A percentile compares a stretch with the other conserved stretches of the same genome.
Evolutionary conservation across 2,329 filamentous ascomycete species (phyloP).

Genomic region (Penicillium sp.): DNA sequence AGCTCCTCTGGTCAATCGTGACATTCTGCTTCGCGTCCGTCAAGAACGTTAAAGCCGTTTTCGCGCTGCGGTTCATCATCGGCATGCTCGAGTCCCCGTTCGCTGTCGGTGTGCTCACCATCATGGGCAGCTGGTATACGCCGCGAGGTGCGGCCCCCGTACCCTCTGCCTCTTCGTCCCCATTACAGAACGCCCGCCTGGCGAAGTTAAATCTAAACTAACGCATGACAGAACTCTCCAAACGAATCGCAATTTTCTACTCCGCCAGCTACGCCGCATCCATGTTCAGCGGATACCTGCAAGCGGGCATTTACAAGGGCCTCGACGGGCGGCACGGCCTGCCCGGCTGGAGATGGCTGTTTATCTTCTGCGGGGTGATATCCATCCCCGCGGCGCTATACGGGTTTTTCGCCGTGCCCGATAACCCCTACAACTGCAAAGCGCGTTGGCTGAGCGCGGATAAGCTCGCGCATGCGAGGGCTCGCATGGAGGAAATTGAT

Average conservation of each 20-base stretch:
- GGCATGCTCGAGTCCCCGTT: constrained; percentile 1
- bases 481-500: not conserved
- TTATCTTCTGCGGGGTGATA: constrained; percentile 46
- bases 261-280: constrained; percentile 35
- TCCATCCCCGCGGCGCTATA: constrained; percentile 42
- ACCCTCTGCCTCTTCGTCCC: too few species aligned
- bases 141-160: not conserved
- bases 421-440: constrained; percentile 39
- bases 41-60: constrained; percentile 1
- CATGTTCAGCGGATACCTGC: constrained; percentile 38
- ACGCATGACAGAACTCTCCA: constrained; percentile 26
- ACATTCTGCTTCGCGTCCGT: constrained; percentile 4
- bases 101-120: not conserved
- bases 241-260: constrained; percentile 40
- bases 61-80: constrained; percentile 3
- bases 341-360: constrained; percentile 44
- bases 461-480: not conserved
- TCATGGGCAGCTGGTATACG: constrained; percentile 6
- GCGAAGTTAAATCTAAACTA: too few species aligned
- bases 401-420: constrained; percentile 45
- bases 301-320: constrained; percentile 38
- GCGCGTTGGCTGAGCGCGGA: not conserved
- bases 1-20: not conserved
- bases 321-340: constrained; percentile 36
- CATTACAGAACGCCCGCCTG: too few species aligned